A percentile compares a stretch with the other conserved stretches of the same genome.
These are phyloP conservation scores for Boletus coccyginus DNA, from an alignment of 768 basidiomycete species.

Conservation along the genomic window DNA sequence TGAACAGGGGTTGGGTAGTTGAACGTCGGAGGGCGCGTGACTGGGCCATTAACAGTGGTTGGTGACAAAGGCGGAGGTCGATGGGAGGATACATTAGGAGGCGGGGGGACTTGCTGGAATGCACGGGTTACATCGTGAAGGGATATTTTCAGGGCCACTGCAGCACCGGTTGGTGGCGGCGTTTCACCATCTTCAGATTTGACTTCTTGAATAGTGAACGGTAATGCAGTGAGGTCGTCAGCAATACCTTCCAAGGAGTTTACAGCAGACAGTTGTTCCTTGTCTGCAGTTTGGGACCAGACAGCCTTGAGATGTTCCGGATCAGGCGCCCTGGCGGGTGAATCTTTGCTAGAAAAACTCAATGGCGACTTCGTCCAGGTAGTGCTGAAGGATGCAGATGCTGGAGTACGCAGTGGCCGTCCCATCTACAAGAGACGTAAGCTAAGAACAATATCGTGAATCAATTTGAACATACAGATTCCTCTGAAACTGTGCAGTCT, in stretches of 20 bases:
- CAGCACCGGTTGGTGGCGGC: conserved; percentile 60
- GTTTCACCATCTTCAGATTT: conserved; percentile 86
- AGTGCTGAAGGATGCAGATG: conserved; percentile 34
- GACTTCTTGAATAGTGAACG: conserved; percentile 80
- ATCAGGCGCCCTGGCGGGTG: conserved; percentile 65
- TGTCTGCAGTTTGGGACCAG: conserved; percentile 78
- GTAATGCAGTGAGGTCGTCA: conserved; percentile 76
- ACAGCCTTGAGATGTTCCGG: conserved; percentile 84
- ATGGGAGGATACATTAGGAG: conserved; percentile 46
- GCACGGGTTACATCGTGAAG: conserved; percentile 80
- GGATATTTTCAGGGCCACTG: conserved; percentile 69
- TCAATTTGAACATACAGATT: conserved; percentile 43
- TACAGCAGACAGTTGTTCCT: conserved; percentile 59
- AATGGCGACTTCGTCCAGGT: conserved; percentile 54
- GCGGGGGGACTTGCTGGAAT: conserved; percentile 80
- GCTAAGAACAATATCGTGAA: conserved; percentile 1
- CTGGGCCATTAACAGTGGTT: conserved; percentile 37
- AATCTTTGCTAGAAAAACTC: conserved; percentile 61
- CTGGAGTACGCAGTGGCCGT: conserved; percentile 46
- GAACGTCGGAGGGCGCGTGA: conserved; percentile 27
- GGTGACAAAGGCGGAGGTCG: conserved; percentile 51
- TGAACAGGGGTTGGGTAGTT: conserved; percentile 39
- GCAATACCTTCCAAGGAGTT: conserved; percentile 85
- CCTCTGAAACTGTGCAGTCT: conserved; percentile 53
- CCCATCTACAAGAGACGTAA: conserved; percentile 36